Evolutionary conservation across 805 yeast species (phyloP), one percentile per base, ranked within the genome.

Genomic region (Kodamaea laetipori): DNA sequence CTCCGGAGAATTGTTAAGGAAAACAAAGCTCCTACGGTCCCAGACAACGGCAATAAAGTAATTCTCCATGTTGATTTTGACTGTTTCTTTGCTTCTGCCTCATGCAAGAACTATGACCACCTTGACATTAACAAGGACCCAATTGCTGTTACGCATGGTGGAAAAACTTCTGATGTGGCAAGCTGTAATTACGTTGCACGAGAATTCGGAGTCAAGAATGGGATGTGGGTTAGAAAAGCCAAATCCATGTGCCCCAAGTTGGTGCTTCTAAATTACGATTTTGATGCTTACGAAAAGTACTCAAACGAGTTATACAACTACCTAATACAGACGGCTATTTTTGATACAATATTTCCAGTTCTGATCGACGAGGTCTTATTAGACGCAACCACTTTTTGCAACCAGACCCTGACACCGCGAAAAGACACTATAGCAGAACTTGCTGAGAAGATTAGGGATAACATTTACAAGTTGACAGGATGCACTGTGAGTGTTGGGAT

Each of bases 131-230:
- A 53, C 26, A 72, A 34, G 46, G 67, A 52, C 63, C 84, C 74
- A 69, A 84, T 57, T 63, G 92, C 64, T 67, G 96, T 70, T 69
- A 73, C 84, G 0, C 82, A 79, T 54, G 83, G 83, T 4, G 78
- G 78, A 1, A 57, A 56, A 8, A 69, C 77, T 2, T 80, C 97
- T 0, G 98, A 92, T 60, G 71, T 94, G 10, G 94, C 98, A 0
- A 86, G 96, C 46, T 90, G 97, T 57, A 94, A 94, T 60, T 94
- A 94, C 59, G 81, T 74, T 3, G 97, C 97, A 0, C 72, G 99
- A 21, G 58, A 69, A n/a, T 69, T 52, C 45, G 98, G 98, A 0
- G 82, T 92, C 4, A 67, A 59, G 19, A 90, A 94, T 58, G 98
- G 98, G 0, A 87, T 85, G 94, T 94, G 97, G 95, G 77, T 87